Conservation (phyloP, 2,329 filamentous ascomycete genomes). For the Phoma sp. region DNA sequence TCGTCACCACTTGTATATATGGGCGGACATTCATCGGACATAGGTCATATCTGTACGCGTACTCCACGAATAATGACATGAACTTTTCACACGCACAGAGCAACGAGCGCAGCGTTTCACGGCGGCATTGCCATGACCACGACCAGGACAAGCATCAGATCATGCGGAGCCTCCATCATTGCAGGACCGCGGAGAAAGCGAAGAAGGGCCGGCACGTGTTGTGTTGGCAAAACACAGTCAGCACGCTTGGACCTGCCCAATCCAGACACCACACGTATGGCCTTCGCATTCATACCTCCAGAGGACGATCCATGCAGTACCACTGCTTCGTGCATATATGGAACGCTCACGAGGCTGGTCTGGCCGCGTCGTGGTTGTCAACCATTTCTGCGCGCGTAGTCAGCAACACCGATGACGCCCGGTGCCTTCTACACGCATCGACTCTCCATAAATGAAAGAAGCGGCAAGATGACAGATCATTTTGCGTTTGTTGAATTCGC, state of each 20-base stretch:
- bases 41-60: background rate
- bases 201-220: background rate
- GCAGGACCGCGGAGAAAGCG: conserved; percentile 1
- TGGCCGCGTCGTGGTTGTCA: background rate
- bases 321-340: background rate
- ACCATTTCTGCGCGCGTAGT: background rate
- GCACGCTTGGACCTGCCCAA: conserved; percentile 5
- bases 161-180: background rate
- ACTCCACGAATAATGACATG: background rate
- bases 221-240: conserved; percentile 1
- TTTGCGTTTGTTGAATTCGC: too few relatives aligned
- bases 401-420: background rate
- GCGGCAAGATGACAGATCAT: background rate
- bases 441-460: background rate
- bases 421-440: background rate
- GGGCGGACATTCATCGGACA: background rate
- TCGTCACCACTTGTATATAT: conserved; percentile 1
- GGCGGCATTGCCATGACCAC: too few relatives aligned
- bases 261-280: background rate
- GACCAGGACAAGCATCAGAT: too few relatives aligned
- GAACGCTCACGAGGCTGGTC: background rate
- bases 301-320: background rate
- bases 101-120: too few relatives aligned
- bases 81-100: background rate
- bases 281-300: background rate